These are phyloP conservation scores for Discostella pseudostelligera DNA, from an alignment of 108 stramenopile species.

Conservation along the genomic window DNA sequence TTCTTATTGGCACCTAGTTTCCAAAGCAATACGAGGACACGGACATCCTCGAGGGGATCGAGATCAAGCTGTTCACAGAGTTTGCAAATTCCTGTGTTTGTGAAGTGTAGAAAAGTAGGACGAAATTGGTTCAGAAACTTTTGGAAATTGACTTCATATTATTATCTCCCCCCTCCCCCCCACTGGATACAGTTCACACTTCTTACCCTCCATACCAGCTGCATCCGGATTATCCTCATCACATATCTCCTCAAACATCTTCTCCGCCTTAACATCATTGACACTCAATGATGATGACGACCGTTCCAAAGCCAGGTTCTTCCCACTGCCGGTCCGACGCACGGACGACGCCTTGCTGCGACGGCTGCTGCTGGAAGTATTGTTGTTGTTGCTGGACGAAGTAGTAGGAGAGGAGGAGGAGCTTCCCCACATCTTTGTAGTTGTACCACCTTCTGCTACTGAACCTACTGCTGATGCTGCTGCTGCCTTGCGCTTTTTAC, in stretches of 20 bases:
- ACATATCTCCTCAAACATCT: conserved; percentile 64
- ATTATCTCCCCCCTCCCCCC: no score
- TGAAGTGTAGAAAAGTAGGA: background rate
- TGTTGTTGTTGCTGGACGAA: no score
- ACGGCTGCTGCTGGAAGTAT: background rate
- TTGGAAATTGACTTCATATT: background rate
- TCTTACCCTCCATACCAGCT: conserved; percentile 68
- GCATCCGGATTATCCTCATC: conserved; percentile 65
- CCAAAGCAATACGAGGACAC: conserved; percentile 84
- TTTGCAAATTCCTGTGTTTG: conserved; percentile 54
- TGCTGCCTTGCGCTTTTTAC: no score
- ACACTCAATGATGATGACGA: background rate
- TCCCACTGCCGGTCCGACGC: background rate
- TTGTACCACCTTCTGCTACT: no score
- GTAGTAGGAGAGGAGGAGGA: background rate
- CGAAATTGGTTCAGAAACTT: background rate
- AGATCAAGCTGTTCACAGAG: conserved; percentile 80
- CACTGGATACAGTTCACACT: background rate
- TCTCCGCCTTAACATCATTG: conserved; percentile 30
- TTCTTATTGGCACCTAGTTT: conserved; percentile 81
- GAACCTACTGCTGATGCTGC: no score
- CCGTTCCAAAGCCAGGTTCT: background rate
- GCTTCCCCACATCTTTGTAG: conserved; percentile 1
- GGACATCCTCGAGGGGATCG: conserved; percentile 80
- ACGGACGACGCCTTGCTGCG: background rate